Evolutionary conservation across 345 rosid genomes (phyloP).

Genomic region (Anacardium occidentale): DNA sequence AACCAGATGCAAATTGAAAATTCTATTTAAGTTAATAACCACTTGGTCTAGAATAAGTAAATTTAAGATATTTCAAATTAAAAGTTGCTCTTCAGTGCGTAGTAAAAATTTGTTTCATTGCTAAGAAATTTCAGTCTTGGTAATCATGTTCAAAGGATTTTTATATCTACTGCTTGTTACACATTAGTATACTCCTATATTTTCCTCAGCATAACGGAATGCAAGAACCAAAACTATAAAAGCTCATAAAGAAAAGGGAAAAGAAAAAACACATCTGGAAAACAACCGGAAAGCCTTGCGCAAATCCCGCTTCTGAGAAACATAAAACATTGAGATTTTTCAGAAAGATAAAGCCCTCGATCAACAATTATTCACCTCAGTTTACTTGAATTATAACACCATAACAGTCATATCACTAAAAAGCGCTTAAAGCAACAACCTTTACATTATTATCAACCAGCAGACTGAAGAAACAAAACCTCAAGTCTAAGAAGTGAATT

Average conservation of each 20-base stretch:
- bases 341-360: slow-evolving; percentile 84
- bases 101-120: not conserved
- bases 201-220: not conserved
- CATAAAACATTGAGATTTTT: slow-evolving; percentile 71
- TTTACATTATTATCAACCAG: not conserved
- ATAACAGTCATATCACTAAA: not conserved
- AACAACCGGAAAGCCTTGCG: slow-evolving; percentile 77
- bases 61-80: not conserved
- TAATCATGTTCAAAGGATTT: not conserved
- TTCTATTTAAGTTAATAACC: not conserved
- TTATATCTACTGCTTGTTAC: not conserved
- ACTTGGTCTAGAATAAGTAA: not conserved
- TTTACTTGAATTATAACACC: slow-evolving; percentile 60
- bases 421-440: not conserved
- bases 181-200: not conserved
- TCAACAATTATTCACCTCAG: slow-evolving; percentile 89
- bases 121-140: not conserved
- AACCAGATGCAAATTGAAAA: not conserved
- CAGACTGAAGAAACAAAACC: not conserved
- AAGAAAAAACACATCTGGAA: slow-evolving; percentile 54
- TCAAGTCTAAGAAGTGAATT: not conserved
- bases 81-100: not conserved
- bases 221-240: not conserved
- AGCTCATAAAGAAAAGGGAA: not conserved
- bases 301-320: slow-evolving; percentile 71